A percentile compares a stretch with the other conserved stretches of the same genome.
phyloP scores from a whole-genome alignment of 495 filamentous ascomycete genomes.

The Penicillium simplicissimum region DNA sequence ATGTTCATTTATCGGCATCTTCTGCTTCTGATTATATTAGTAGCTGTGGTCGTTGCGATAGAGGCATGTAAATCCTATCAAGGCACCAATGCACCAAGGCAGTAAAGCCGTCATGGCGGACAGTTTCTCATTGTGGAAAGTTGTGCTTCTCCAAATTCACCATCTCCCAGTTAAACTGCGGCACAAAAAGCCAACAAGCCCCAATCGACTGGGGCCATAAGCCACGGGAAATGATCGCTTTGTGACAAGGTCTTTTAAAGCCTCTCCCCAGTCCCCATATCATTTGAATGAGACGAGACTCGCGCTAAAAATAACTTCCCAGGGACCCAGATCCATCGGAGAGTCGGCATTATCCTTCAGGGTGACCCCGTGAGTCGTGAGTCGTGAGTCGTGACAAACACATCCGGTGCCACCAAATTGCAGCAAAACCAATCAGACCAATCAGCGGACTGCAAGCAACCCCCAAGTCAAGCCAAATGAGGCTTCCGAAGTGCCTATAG shows the following conservation, averaged over 20 bases:
- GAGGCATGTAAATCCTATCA: background rate
- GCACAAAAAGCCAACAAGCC: background rate
- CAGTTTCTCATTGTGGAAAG: no score
- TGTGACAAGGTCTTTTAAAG: no score
- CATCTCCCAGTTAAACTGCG: background rate
- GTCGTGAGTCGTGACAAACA: no score
- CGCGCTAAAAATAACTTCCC: constrained; percentile 9
- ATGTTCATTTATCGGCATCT: no score
- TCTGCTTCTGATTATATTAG: no score
- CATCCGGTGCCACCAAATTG: background rate
- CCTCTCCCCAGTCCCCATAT: no score
- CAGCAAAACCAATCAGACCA: background rate
- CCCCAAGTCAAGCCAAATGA: background rate
- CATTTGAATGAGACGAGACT: no score
- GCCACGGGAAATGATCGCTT: background rate
- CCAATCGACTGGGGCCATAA: background rate
- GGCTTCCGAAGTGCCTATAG: constrained; percentile 1
- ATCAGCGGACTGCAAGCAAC: background rate
- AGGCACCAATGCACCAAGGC: background rate
- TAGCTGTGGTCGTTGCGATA: background rate
- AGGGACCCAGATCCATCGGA: no score
- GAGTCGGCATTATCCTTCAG: background rate
- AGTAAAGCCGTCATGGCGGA: no score
- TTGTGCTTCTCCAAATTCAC: no score
- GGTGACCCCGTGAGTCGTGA: background rate